Percentiles rank a stretch among this genome's conserved stretches.
Conservation (phyloP, 1,284 basidiomycete species). For the Marasmius sp. region DNA sequence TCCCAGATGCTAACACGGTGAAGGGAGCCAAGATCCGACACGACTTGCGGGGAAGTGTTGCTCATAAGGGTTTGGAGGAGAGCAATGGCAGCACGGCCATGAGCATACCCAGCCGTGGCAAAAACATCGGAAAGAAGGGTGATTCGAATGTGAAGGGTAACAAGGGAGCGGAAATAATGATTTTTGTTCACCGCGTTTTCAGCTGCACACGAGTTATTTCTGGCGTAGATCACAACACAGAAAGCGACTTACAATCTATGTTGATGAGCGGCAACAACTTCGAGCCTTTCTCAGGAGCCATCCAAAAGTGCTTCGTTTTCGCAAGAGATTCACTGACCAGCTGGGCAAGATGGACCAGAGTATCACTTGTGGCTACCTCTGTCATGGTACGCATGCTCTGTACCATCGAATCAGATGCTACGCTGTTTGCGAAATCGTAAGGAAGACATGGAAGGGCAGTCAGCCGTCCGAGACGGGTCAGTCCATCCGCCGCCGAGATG, state of each 20-base stretch:
- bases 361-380: constrained; percentile 80
- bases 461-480: constrained; percentile 75
- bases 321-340: constrained; percentile 74
- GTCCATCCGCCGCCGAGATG: constrained; percentile 72
- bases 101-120: constrained; percentile 82
- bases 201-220: constrained; percentile 26
- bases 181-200: constrained; percentile 59
- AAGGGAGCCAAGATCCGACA: constrained; percentile 77
- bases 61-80: constrained; percentile 78
- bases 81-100: constrained; percentile 74
- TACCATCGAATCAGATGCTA: constrained; percentile 82
- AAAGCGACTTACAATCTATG: constrained; percentile 39
- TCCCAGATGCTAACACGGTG: constrained; percentile 89
- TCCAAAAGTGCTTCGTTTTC: constrained; percentile 76
- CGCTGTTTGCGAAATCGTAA: constrained; percentile 84
- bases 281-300: constrained; percentile 47
- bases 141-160: constrained; percentile 77
- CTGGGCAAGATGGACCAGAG: constrained; percentile 71
- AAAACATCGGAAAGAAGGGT: constrained; percentile 90
- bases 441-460: constrained; percentile 87
- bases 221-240: constrained; percentile 7
- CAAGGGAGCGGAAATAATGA: constrained; percentile 71
- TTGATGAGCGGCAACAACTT: constrained; percentile 65
- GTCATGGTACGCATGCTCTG: constrained; percentile 88
- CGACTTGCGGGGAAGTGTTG: constrained; percentile 60